These are phyloP conservation scores for Phlyctochytrium arcticum DNA, from an alignment of 192 early-diverging fungal species.

Conservation along the genomic window DNA sequence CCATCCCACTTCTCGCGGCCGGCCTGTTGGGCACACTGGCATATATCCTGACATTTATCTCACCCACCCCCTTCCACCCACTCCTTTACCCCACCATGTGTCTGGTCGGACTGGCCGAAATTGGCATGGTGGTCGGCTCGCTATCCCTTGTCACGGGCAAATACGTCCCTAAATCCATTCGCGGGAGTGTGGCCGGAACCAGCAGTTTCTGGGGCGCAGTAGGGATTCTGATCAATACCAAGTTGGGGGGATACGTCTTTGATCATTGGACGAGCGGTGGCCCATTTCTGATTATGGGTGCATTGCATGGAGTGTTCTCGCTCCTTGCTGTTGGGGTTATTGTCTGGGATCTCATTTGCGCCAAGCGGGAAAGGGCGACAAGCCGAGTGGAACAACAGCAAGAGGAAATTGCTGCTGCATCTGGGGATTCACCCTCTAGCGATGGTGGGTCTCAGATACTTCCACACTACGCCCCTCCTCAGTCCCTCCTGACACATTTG, in stretches of 20 bases:
- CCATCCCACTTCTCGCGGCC: constrained; percentile 34
- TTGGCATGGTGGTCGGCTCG: constrained; percentile 64
- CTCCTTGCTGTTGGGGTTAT: constrained; percentile 17
- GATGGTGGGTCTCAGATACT: too few species aligned
- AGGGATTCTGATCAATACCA: constrained; percentile 59
- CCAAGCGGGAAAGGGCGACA: background rate
- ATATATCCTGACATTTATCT: constrained; percentile 49
- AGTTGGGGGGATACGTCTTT: constrained; percentile 61
- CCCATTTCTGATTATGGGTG: constrained; percentile 42
- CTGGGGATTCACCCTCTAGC: too few species aligned
- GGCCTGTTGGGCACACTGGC: constrained; percentile 47
- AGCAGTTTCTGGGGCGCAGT: constrained; percentile 59
- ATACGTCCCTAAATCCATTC: constrained; percentile 38
- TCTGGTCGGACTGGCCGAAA: constrained; percentile 52
- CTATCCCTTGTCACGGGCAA: constrained; percentile 56
- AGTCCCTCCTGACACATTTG: too few species aligned
- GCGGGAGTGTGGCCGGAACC: constrained; percentile 62
- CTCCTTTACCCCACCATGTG: constrained; percentile 38
- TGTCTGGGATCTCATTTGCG: background rate
- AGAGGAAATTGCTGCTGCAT: too few species aligned
- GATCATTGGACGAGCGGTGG: constrained; percentile 38
- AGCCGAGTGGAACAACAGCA: too few species aligned
- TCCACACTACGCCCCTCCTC: too few species aligned
- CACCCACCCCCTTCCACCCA: constrained; percentile 36
- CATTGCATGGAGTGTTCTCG: constrained; percentile 23